Conservation (phyloP, 1,139 yeast species). For the Protomyces gravidus region DNA sequence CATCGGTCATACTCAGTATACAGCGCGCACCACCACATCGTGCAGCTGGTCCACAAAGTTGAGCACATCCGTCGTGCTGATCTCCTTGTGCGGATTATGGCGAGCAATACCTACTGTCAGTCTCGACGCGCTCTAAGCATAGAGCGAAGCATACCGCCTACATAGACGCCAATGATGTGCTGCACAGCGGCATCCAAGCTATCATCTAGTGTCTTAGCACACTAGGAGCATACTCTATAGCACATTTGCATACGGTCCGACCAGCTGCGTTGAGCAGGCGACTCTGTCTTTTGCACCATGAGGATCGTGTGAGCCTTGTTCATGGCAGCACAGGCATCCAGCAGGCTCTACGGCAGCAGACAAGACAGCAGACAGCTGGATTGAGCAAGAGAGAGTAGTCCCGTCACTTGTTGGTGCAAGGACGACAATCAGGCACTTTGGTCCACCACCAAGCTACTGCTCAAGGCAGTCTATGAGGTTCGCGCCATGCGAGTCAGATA, state of each 20-base stretch:
- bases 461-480: no score
- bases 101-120: conserved; percentile 9
- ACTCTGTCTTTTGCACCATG: conserved; percentile 11
- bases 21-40: conserved; percentile 11
- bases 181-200: conserved; percentile 8
- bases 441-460: no score
- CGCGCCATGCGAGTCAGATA: no score
- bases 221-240: no score
- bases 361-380: no score
- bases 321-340: background rate
- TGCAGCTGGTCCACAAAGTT: conserved; percentile 15
- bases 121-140: background rate
- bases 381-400: no score
- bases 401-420: no score
- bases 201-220: background rate
- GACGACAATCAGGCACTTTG: no score
- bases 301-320: conserved; percentile 10
- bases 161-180: conserved; percentile 9
- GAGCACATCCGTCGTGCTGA: conserved; percentile 3
- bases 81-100: conserved; percentile 6
- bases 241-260: conserved; percentile 9
- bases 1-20: background rate
- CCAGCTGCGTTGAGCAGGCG: conserved; percentile 2
- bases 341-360: background rate
- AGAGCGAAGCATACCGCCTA: background rate